Evolutionary conservation across 2,329 filamentous ascomycete genomes (phyloP), one percentile per base, ranked within the genome.

Genomic region (Fusarium kyushuense): DNA sequence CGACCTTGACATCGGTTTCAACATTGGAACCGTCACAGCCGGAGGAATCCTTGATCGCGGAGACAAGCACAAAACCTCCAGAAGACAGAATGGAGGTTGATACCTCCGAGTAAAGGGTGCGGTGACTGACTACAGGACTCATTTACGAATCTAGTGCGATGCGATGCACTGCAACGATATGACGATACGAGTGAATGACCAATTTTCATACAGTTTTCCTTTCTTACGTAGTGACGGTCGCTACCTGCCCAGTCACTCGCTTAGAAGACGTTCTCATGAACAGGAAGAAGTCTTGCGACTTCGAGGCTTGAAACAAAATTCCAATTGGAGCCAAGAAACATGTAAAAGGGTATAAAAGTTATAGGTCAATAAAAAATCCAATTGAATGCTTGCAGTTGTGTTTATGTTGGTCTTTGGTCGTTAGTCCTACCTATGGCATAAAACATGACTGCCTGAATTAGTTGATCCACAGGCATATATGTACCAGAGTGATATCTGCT

Each of bases 171-270:
- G 45, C 48, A 59, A 61, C 59, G 63, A 69, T 53, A 74, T 48
- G 72, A 74, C 58, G 69, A 73, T 66, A 74, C 69, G 72, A 74
- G 69, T 71, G 69, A 53, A 74, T 74, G 72, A 74, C 57, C 71
- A 56, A 48, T 57, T 69, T 69, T 66, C 47, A 62, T 72, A 57
- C 47, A 69, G 29, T 63, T 60, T 55, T 43, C 61, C 40, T 72
- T 66, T 57, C 52, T 66, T 54, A 54, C 47, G 53, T 71, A 70
- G 63, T 68, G 65, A 62, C 61, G 40, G 52, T 70, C 63, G 60
- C 57, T 70, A 63, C 57, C 54, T 54, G 60, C 49, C 63, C 30
- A 51, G 56, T 73, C 71, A 67, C 64, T 71, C 69, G 65, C 70
- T 73, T 59, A 67, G 53, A 64, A 60, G 40, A 48, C 13, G 35